Percentiles rank a stretch among this genome's conserved stretches.
These are phyloP conservation scores for Plasmopara viticola DNA, from an alignment of 352 stramenopile species.

Conservation along the genomic window DNA sequence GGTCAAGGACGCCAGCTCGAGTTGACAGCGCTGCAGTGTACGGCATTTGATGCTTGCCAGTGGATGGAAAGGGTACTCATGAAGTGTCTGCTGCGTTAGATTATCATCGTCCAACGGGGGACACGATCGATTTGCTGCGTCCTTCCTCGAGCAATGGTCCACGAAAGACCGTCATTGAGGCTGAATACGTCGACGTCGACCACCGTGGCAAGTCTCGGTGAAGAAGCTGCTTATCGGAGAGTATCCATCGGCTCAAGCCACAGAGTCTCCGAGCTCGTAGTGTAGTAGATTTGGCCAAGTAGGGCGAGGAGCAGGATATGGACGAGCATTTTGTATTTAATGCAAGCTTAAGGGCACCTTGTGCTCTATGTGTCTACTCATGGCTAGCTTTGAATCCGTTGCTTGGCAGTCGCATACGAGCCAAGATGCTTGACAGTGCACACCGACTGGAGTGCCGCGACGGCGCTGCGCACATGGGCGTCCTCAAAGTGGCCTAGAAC, in stretches of 20 bases:
- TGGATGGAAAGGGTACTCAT: neutral
- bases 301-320: too few species aligned
- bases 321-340: neutral
- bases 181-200: constrained; percentile 64
- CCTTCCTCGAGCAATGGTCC: constrained; percentile 26
- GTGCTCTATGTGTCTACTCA: neutral
- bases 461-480: constrained; percentile 41
- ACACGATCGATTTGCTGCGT: constrained; percentile 62
- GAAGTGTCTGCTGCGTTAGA: constrained; percentile 25
- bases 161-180: constrained; percentile 61
- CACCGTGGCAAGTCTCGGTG: constrained; percentile 21
- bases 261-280: too few species aligned
- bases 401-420: constrained; percentile 68
- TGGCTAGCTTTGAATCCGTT: constrained; percentile 35
- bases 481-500: constrained; percentile 75
- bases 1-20: constrained; percentile 30
- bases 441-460: constrained; percentile 49
- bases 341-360: neutral
- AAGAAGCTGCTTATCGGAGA: constrained; percentile 11
- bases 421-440: constrained; percentile 72
- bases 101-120: constrained; percentile 43
- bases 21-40: constrained; percentile 64
- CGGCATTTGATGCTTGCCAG: neutral
- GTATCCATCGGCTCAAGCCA: too few species aligned
- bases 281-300: too few species aligned